These are phyloP conservation scores for Microdochium paspali DNA, from an alignment of 2,329 filamentous ascomycete species.

Conservation along the genomic window DNA sequence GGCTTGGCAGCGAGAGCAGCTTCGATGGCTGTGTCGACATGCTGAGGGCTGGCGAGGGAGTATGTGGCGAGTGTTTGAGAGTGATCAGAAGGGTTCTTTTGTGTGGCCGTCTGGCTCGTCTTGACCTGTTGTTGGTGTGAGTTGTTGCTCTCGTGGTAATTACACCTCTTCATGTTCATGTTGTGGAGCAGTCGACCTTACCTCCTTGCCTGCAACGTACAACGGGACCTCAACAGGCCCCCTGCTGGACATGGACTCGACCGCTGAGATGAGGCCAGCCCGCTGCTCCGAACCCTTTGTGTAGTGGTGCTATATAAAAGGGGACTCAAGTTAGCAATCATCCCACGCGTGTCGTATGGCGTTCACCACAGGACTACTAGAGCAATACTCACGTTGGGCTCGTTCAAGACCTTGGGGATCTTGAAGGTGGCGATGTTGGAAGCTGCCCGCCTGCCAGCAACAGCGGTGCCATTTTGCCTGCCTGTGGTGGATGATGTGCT, in stretches of 20 bases:
- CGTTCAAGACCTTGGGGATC: slow-evolving; percentile 78
- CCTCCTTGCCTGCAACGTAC: slow-evolving; percentile 74
- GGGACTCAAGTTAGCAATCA: slow-evolving; percentile 2
- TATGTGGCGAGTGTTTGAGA: slow-evolving; percentile 69
- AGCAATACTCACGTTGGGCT: slow-evolving; percentile 72
- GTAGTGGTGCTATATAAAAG: slow-evolving; percentile 66
- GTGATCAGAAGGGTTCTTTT: slow-evolving; percentile 79
- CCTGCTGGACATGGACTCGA: slow-evolving; percentile 59
- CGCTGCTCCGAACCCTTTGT: slow-evolving; percentile 73
- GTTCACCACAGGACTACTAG: not conserved
- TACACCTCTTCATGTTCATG: slow-evolving; percentile 3
- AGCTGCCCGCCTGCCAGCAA: not conserved
- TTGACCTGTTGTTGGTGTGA: slow-evolving; percentile 43
- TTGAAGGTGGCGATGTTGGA: slow-evolving; percentile 72
- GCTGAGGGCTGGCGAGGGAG: slow-evolving; percentile 66
- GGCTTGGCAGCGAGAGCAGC: slow-evolving; percentile 78
- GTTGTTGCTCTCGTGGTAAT: not conserved
- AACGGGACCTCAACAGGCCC: slow-evolving; percentile 71
- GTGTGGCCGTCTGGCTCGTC: slow-evolving; percentile 54
- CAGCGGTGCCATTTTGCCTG: not conserved
- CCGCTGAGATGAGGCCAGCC: slow-evolving; percentile 62
- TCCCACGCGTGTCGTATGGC: not conserved
- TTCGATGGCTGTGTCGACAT: slow-evolving; percentile 74
- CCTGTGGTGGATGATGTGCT: slow-evolving; percentile 8
- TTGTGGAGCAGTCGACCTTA: too few species aligned